Conservation (phyloP, 1,284 basidiomycete species). For the Pseudozyma thailandica region DNA sequence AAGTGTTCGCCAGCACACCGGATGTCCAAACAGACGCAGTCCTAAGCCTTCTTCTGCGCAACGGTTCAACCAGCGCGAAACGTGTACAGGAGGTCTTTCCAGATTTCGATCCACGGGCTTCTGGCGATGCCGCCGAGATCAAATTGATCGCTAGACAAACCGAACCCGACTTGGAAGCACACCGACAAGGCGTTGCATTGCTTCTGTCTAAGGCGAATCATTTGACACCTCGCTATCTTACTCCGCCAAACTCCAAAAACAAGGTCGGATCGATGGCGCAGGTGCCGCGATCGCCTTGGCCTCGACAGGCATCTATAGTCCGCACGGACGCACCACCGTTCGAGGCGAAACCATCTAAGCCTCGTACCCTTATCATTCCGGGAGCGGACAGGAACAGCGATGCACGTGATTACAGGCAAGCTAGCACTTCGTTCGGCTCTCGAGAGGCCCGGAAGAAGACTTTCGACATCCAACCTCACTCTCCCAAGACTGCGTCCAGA, state of each 20-base stretch:
- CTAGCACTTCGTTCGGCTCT: not conserved
- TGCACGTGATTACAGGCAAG: not conserved
- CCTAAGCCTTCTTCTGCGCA: conserved; percentile 12
- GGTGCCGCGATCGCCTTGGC: conserved; percentile 12
- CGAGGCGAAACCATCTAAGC: not conserved
- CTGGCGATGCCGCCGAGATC: conserved; percentile 17
- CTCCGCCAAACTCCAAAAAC: conserved; percentile 6
- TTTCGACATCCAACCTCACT: conserved; percentile 29
- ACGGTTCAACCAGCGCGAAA: conserved; percentile 7
- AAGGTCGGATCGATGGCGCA: conserved; percentile 2
- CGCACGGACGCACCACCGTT: not conserved
- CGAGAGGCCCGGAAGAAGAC: conserved; percentile 13
- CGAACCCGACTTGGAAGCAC: not conserved
- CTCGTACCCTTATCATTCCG: conserved; percentile 22
- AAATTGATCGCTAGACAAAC: conserved; percentile 18
- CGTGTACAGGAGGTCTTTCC: conserved; percentile 14
- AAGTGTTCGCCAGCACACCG: conserved; percentile 2
- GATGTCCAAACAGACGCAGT: conserved; percentile 6
- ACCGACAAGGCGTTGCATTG: conserved; percentile 2
- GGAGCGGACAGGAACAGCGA: conserved; percentile 12
- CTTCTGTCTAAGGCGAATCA: not conserved
- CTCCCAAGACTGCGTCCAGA: conserved; percentile 12
- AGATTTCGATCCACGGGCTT: conserved; percentile 28
- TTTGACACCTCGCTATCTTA: conserved; percentile 2
- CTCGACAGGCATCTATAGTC: not conserved